These are phyloP conservation scores for Neurospora sp. DNA, from an alignment of 495 filamentous ascomycete species.

Conservation along the genomic window DNA sequence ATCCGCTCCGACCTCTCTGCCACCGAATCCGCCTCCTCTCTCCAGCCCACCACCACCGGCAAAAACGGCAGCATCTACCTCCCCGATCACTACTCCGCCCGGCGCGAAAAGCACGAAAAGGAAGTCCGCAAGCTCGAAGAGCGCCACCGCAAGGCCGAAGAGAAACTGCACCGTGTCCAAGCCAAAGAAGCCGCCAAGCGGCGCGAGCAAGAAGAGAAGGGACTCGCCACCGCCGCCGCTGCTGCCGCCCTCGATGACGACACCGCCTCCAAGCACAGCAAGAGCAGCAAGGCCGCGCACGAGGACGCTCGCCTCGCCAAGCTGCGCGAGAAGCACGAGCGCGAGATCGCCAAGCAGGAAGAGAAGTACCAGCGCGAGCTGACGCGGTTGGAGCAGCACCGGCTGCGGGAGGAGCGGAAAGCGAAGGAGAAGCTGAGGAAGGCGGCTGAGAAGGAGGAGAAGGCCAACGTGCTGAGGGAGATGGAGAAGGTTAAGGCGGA, in stretches of 20 bases:
- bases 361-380: constrained; percentile 55
- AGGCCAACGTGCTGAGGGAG: constrained; percentile 33
- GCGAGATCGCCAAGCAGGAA: constrained; percentile 50
- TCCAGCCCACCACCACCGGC: constrained; percentile 5
- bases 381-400: constrained; percentile 52
- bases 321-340: constrained; percentile 49
- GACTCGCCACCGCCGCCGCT: background rate
- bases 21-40: constrained; percentile 3
- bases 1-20: constrained; percentile 18
- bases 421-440: constrained; percentile 48
- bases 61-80: background rate
- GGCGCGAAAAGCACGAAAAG: constrained; percentile 47
- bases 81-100: constrained; percentile 5
- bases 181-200: constrained; percentile 33
- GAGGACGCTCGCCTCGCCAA: constrained; percentile 23
- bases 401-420: constrained; percentile 48
- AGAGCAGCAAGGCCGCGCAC: constrained; percentile 29
- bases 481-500: constrained; percentile 44
- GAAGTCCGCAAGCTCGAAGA: constrained; percentile 67
- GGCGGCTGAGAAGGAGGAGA: constrained; percentile 44
- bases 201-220: background rate
- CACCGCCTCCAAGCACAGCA: constrained; percentile 10
- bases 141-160: constrained; percentile 57
- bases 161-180: constrained; percentile 49
- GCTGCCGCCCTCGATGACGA: constrained; percentile 15